These are phyloP conservation scores for Hymenoscyphus fraxineus DNA, from an alignment of 2,329 filamentous ascomycete species.

Conservation along the genomic window DNA sequence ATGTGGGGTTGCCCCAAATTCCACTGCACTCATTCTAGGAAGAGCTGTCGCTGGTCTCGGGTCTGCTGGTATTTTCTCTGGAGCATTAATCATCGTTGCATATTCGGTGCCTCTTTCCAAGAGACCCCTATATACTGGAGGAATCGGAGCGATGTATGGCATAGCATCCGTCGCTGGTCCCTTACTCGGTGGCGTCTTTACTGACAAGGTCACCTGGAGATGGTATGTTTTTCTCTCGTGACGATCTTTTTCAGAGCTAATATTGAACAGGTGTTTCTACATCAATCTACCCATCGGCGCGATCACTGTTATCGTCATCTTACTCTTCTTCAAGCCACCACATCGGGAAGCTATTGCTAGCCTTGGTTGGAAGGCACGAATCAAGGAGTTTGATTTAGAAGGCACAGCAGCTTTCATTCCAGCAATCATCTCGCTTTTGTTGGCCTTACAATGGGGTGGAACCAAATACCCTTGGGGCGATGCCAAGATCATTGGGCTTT, in stretches of 20 bases:
- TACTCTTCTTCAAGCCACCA: slow-evolving; percentile 39
- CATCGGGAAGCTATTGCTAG: slow-evolving; percentile 13
- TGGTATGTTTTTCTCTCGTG: slow-evolving; percentile 20
- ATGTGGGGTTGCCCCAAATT: slow-evolving; percentile 35
- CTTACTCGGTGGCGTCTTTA: slow-evolving; percentile 34
- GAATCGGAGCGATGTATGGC: slow-evolving; percentile 32
- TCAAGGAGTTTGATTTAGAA: slow-evolving; percentile 34
- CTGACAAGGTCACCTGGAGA: slow-evolving; percentile 30
- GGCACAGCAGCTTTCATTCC: slow-evolving; percentile 32
- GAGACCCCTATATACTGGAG: slow-evolving; percentile 23
- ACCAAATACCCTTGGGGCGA: slow-evolving; percentile 36
- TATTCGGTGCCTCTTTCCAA: slow-evolving; percentile 30
- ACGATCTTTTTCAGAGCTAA: not conserved
- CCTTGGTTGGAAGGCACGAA: slow-evolving; percentile 17
- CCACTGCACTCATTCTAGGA: slow-evolving; percentile 35
- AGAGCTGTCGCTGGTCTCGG: slow-evolving; percentile 36
- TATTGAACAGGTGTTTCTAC: slow-evolving; percentile 21
- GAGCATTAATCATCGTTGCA: slow-evolving; percentile 34
- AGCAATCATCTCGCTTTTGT: slow-evolving; percentile 36
- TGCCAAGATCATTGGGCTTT: slow-evolving; percentile 15
- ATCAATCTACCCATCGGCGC: slow-evolving; percentile 37
- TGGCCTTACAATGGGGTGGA: slow-evolving; percentile 33
- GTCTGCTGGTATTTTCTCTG: slow-evolving; percentile 35
- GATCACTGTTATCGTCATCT: slow-evolving; percentile 33
- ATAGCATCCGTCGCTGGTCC: slow-evolving; percentile 29